A percentile compares a stretch with the other conserved stretches of the same genome.
phyloP scores from a whole-genome alignment of 2,329 filamentous ascomycete species.

The Colletotrichum acutatum region DNA sequence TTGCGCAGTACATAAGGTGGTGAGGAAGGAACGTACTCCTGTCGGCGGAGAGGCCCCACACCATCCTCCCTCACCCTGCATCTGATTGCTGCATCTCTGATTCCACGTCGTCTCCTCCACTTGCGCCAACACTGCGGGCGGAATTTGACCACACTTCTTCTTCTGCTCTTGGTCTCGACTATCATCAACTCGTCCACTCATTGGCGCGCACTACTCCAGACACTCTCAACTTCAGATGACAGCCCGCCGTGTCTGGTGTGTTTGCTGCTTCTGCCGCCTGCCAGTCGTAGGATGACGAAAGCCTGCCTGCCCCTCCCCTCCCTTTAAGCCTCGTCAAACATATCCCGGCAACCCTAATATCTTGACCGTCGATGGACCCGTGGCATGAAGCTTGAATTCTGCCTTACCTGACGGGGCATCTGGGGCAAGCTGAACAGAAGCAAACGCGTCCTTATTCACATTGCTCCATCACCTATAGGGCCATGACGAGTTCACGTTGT shows the following conservation, averaged over 20 bases:
- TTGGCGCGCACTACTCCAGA: conserved; percentile 4
- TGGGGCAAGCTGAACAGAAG: conserved; percentile 30
- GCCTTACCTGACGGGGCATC: conserved; percentile 31
- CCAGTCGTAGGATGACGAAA: conserved; percentile 24
- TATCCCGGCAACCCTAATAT: conserved; percentile 26
- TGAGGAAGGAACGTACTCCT: neutral
- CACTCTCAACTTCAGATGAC: conserved; percentile 20
- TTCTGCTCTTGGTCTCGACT: neutral
- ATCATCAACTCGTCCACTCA: neutral
- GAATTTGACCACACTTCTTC: conserved; percentile 9
- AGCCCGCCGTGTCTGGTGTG: conserved; percentile 5
- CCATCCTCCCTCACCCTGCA: conserved; percentile 22
- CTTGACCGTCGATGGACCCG: conserved; percentile 12
- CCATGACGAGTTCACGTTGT: conserved; percentile 26
- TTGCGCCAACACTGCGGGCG: conserved; percentile 6
- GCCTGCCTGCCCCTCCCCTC: neutral
- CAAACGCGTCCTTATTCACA: conserved; percentile 19
- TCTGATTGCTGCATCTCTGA: conserved; percentile 32
- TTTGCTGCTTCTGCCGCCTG: conserved; percentile 1
- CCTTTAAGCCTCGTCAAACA: neutral
- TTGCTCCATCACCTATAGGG: conserved; percentile 7
- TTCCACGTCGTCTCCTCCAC: conserved; percentile 33
- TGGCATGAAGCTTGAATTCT: conserved; percentile 30
- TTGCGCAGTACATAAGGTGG: too few relatives aligned
- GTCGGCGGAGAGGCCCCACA: neutral